phyloP scores from a whole-genome alignment of 306 rosid species.

The Castanopsis chinensis region DNA sequence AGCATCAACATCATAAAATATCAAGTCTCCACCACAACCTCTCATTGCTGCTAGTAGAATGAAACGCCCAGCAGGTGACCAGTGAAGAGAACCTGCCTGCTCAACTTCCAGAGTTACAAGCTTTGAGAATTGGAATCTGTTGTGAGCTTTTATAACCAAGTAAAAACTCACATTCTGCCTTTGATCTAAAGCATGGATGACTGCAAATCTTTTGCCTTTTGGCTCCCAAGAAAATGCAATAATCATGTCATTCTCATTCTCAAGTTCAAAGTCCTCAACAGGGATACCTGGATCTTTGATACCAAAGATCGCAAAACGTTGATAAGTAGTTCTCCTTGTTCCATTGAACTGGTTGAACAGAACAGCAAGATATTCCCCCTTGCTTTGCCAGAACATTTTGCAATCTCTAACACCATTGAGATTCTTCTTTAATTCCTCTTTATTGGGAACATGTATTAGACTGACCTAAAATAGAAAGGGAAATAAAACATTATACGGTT shows the following conservation, averaged over 20 bases:
- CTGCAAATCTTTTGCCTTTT: constrained; percentile 74
- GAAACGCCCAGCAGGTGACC: constrained; percentile 79
- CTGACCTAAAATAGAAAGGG: constrained; percentile 30
- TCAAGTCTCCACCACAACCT: constrained; percentile 69
- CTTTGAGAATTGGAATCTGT: constrained; percentile 72
- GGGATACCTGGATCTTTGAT: constrained; percentile 87
- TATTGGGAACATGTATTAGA: constrained; percentile 47
- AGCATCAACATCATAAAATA: constrained; percentile 79
- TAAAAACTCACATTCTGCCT: constrained; percentile 77
- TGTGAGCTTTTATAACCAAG: constrained; percentile 59
- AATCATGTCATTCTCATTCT: constrained; percentile 85
- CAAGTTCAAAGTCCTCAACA: constrained; percentile 77
- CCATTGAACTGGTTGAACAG: constrained; percentile 75
- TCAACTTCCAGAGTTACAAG: constrained; percentile 76
- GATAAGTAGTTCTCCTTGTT: constrained; percentile 73
- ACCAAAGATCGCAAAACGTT: constrained; percentile 83
- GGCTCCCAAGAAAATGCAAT: constrained; percentile 98
- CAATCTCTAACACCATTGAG: constrained; percentile 85
- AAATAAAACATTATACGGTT: not conserved
- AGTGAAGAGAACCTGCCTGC: constrained; percentile 82
- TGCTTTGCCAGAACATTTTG: constrained; percentile 92
- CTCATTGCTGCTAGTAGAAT: constrained; percentile 80
- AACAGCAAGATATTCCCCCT: constrained; percentile 87
- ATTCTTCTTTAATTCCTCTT: constrained; percentile 28
- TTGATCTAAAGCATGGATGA: constrained; percentile 83